Conservation (phyloP, 148 eudicot genomes). For the Persicaria tinctoria region DNA sequence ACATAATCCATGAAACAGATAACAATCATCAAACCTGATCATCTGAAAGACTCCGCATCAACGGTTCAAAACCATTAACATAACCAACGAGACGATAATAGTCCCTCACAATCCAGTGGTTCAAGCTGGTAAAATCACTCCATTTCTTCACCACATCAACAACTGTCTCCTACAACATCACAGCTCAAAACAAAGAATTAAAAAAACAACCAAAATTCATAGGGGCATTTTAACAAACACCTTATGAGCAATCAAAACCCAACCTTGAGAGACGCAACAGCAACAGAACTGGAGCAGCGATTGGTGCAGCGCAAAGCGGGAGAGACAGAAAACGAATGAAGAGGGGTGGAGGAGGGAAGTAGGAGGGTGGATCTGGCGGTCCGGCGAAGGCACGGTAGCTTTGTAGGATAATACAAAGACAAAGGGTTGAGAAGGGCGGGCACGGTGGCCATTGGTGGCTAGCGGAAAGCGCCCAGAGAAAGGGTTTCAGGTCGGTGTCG, state of each 20-base stretch:
- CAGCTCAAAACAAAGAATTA: slow-evolving; percentile 10
- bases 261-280: slow-evolving; percentile 28
- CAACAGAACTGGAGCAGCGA: neutral
- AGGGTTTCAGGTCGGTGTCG: neutral
- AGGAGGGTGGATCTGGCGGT: slow-evolving; percentile 14
- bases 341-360: slow-evolving; percentile 17
- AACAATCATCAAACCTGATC: slow-evolving; percentile 54
- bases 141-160: slow-evolving; percentile 46
- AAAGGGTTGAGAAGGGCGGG: slow-evolving; percentile 16
- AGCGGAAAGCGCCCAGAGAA: neutral
- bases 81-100: slow-evolving; percentile 79
- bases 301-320: slow-evolving; percentile 4
- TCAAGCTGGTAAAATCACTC: slow-evolving; percentile 63
- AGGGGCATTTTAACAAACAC: slow-evolving; percentile 34
- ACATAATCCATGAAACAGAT: slow-evolving; percentile 1
- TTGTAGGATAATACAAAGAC: neutral
- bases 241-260: slow-evolving; percentile 21
- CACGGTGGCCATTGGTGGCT: slow-evolving; percentile 7
- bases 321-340: neutral
- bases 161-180: slow-evolving; percentile 45
- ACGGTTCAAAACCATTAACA: slow-evolving; percentile 61
- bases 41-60: slow-evolving; percentile 61
- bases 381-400: slow-evolving; percentile 15
- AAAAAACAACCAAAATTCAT: slow-evolving; percentile 10
- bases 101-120: slow-evolving; percentile 87